A percentile compares a stretch with the other conserved stretches of the same genome.
Conservation (phyloP, 176 grass and related monocot species). For the Tillandsia leiboldiana region DNA sequence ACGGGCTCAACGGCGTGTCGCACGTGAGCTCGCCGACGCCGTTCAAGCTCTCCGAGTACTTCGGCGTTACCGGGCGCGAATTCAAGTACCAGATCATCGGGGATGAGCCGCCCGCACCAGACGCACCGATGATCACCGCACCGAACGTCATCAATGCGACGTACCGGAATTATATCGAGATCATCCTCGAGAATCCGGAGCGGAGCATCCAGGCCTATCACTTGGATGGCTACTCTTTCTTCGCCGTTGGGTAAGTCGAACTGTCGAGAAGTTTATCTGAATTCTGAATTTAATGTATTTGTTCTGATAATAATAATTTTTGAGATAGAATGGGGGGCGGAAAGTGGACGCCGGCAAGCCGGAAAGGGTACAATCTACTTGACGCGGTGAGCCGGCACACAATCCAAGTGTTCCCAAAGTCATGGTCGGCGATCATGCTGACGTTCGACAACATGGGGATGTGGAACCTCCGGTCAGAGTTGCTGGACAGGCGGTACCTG, state of each 20-base stretch:
- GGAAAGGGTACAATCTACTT: constrained; percentile 26
- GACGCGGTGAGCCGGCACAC: constrained; percentile 37
- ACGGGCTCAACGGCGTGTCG: constrained; percentile 26
- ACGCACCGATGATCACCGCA: background rate
- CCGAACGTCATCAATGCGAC: constrained; percentile 7
- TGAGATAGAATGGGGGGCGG: constrained; percentile 28
- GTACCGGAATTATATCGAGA: constrained; percentile 24
- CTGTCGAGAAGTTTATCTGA: too few species aligned
- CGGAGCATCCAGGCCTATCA: constrained; percentile 21
- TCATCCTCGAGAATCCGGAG: constrained; percentile 25
- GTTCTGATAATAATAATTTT: background rate
- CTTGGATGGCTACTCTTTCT: constrained; percentile 28
- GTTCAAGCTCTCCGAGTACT: constrained; percentile 37
- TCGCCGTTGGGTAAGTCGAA: constrained; percentile 11
- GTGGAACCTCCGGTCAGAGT: constrained; percentile 27
- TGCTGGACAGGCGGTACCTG: constrained; percentile 26
- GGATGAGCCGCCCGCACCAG: background rate
- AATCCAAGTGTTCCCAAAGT: constrained; percentile 36
- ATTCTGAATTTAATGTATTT: background rate
- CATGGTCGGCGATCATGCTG: constrained; percentile 32
- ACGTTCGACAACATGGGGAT: constrained; percentile 36
- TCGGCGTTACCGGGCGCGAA: background rate
- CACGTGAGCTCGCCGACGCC: constrained; percentile 22
- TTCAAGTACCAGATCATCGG: constrained; percentile 21
- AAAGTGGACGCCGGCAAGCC: constrained; percentile 29